phyloP scores from a whole-genome alignment of 2,329 filamentous ascomycete genomes.

The Penicillium sp. region DNA sequence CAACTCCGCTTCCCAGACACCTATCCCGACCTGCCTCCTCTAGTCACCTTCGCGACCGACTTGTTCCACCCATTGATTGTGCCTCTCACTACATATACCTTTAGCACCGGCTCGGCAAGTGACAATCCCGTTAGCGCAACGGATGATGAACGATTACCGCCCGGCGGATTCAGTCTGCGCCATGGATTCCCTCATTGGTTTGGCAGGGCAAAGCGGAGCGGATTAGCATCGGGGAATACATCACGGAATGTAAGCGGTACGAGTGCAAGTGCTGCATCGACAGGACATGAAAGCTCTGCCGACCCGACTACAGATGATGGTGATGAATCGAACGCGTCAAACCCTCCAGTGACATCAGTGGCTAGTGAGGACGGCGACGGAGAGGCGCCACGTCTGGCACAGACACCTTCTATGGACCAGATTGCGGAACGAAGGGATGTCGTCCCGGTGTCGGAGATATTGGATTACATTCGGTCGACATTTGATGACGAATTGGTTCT shows the following conservation, averaged over 20 bases:
- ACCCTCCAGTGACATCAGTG: neutral
- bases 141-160: conserved; percentile 78
- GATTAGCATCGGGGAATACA: conserved; percentile 33
- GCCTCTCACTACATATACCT: conserved; percentile 90
- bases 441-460: conserved; percentile 64
- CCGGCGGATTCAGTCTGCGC: conserved; percentile 84
- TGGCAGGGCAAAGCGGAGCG: conserved; percentile 55
- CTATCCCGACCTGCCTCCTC: conserved; percentile 76
- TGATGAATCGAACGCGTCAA: conserved; percentile 3
- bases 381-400: conserved; percentile 5
- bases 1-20: conserved; percentile 80
- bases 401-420: conserved; percentile 18
- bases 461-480: conserved; percentile 77
- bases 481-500: conserved; percentile 78
- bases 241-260: conserved; percentile 49
- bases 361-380: conserved; percentile 1
- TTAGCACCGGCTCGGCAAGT: conserved; percentile 74
- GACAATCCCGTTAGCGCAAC: conserved; percentile 77
- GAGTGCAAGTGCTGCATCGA: conserved; percentile 21
- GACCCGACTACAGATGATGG: neutral
- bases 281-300: neutral
- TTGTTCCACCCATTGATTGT: conserved; percentile 94
- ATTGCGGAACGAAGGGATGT: conserved; percentile 35
- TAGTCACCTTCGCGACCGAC: conserved; percentile 86
- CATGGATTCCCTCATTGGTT: conserved; percentile 94